A percentile compares a stretch with the other conserved stretches of the same genome.
phyloP scores from a whole-genome alignment of 2,329 filamentous ascomycete species.

The Daldinia sp. region DNA sequence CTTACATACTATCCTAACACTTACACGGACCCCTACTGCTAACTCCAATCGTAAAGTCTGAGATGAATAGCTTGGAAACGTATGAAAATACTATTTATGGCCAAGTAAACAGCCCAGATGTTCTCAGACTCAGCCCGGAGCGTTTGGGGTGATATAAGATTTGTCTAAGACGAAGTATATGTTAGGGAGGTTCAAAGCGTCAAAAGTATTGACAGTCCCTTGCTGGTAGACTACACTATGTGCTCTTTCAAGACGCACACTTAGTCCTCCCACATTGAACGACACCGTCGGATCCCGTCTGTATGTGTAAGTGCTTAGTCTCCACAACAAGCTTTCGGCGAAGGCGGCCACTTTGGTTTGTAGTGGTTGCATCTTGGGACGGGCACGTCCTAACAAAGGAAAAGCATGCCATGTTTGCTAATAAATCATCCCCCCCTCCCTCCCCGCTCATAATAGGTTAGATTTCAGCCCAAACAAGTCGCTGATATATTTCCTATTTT shows the following conservation, averaged over 20 bases:
- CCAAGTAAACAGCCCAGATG: neutral
- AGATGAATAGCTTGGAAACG: neutral
- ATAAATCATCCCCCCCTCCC: constrained; percentile 21
- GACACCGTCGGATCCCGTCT: constrained; percentile 23
- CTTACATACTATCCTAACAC: neutral
- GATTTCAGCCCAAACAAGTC: constrained; percentile 7
- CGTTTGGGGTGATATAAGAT: neutral
- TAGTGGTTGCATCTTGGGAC: constrained; percentile 29
- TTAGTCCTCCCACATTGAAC: constrained; percentile 16
- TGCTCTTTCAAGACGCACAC: constrained; percentile 13
- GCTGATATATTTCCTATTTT: constrained; percentile 1
- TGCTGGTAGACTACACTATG: neutral
- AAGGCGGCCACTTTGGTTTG: constrained; percentile 7
- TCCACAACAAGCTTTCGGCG: constrained; percentile 28
- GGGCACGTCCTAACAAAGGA: constrained; percentile 9
- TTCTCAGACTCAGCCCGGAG: neutral
- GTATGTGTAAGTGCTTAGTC: constrained; percentile 4
- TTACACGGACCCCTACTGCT: neutral
- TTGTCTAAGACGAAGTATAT: neutral
- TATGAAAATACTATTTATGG: neutral
- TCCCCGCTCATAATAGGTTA: constrained; percentile 21
- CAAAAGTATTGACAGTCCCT: neutral
- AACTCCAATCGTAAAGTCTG: neutral
- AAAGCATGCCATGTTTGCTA: constrained; percentile 11
- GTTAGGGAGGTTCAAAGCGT: neutral